Evolutionary conservation across 352 stramenopile species (phyloP).

Genomic region (Globisporangium nodosum): DNA sequence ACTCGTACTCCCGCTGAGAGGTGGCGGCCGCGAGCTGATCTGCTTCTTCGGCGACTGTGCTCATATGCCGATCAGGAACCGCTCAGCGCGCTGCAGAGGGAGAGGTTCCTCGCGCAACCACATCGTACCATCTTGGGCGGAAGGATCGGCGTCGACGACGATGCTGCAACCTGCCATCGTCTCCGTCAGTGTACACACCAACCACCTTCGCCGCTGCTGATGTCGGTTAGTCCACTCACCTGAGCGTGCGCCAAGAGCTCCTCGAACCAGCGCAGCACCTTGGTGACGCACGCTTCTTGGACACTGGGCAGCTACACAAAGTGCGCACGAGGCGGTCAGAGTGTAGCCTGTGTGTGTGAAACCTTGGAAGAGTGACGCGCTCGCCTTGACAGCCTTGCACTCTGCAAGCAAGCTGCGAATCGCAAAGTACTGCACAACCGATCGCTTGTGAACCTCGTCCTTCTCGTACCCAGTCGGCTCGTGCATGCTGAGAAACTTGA

Average conservation of each 20-base stretch:
- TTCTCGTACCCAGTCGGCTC: slow-evolving; percentile 54
- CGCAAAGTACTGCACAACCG: slow-evolving; percentile 43
- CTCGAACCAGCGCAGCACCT: slow-evolving; percentile 61
- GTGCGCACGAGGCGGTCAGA: slow-evolving; percentile 3
- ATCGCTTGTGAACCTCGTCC: slow-evolving; percentile 47
- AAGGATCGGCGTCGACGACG: slow-evolving; percentile 37
- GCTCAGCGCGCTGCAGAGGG: not conserved
- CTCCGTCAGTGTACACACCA: not conserved
- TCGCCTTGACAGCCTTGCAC: slow-evolving; percentile 50
- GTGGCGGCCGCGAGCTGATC: not conserved
- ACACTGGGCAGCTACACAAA: slow-evolving; percentile 34
- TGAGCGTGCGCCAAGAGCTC: slow-evolving; percentile 16
- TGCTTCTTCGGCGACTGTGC: slow-evolving; percentile 44
- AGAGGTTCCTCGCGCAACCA: not conserved
- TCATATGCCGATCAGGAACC: not conserved
- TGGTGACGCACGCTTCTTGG: slow-evolving; percentile 39
- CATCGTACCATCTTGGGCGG: slow-evolving; percentile 43
- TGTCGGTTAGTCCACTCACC: slow-evolving; percentile 13
- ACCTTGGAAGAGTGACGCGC: not conserved
- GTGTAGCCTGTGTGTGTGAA: not conserved
- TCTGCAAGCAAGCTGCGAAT: slow-evolving; percentile 48
- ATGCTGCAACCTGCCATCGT: slow-evolving; percentile 12
- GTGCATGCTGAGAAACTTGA: slow-evolving; percentile 52
- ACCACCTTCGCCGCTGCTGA: too few relatives aligned
- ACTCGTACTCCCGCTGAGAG: slow-evolving; percentile 20